phyloP scores from a whole-genome alignment of 805 yeast species.

The Debaryomyces castellii region DNA sequence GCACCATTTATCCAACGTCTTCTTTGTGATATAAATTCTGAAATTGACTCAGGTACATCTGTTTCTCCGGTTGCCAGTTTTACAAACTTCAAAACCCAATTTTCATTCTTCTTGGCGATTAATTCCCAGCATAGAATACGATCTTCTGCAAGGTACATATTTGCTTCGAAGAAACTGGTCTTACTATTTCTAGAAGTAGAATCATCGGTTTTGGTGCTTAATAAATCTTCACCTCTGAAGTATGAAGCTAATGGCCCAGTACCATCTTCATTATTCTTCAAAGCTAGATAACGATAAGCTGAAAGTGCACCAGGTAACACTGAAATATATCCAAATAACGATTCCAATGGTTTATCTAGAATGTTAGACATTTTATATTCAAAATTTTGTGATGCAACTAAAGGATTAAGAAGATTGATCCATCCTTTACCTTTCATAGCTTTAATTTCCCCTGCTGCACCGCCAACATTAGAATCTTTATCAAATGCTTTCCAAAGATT shows the following conservation, averaged over 20 bases:
- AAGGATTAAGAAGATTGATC: conserved; percentile 76
- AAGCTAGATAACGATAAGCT: conserved; percentile 88
- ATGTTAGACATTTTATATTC: conserved; percentile 98
- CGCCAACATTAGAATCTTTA: conserved; percentile 93
- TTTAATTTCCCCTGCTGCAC: conserved; percentile 97
- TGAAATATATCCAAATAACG: conserved; percentile 87
- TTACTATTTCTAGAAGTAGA: conserved; percentile 29
- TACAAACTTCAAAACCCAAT: conserved; percentile 90
- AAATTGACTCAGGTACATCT: conserved; percentile 86
- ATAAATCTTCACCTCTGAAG: conserved; percentile 77
- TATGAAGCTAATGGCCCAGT: conserved; percentile 89
- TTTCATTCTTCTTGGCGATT: conserved; percentile 78
- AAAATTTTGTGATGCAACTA: conserved; percentile 94
- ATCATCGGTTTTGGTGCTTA: conserved; percentile 23
- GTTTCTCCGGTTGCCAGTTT: conserved; percentile 94
- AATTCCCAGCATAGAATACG: conserved; percentile 95
- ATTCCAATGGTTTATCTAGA: conserved; percentile 90
- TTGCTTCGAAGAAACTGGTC: conserved; percentile 88
- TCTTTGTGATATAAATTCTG: conserved; percentile 87
- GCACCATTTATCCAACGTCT: conserved; percentile 98
- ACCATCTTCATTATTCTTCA: conserved; percentile 82
- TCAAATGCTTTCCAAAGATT: conserved; percentile 98
- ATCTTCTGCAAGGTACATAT: conserved; percentile 97
- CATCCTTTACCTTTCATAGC: conserved; percentile 93
- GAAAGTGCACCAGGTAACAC: conserved; percentile 96